These are phyloP conservation scores for Monosporascus cannonballus DNA, from an alignment of 2,329 filamentous ascomycete genomes.

Conservation along the genomic window DNA sequence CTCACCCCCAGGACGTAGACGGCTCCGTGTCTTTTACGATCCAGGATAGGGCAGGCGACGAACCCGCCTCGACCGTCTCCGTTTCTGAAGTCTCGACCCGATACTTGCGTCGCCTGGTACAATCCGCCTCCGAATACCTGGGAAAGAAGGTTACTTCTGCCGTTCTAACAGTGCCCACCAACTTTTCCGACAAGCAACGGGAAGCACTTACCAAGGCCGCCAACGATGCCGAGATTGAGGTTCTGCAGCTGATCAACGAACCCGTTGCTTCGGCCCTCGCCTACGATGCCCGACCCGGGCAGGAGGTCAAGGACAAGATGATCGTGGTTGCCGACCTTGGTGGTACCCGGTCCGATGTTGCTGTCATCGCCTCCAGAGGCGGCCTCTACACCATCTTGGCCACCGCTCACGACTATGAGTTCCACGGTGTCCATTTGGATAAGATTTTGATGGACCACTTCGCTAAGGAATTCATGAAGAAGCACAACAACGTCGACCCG, in stretches of 20 bases:
- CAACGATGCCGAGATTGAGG: slow-evolving; percentile 74
- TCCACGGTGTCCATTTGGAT: slow-evolving; percentile 80
- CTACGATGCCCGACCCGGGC: slow-evolving; percentile 80
- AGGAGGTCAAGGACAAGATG: slow-evolving; percentile 74
- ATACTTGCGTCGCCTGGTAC: slow-evolving; percentile 74
- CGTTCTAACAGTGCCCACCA: slow-evolving; percentile 88
- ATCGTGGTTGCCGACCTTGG: slow-evolving; percentile 89
- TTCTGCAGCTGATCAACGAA: slow-evolving; percentile 89
- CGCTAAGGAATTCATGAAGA: slow-evolving; percentile 98
- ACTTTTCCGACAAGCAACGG: slow-evolving; percentile 85
- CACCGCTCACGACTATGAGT: slow-evolving; percentile 92
- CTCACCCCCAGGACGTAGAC: slow-evolving; percentile 74
- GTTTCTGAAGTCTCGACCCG: slow-evolving; percentile 79
- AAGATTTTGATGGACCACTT: slow-evolving; percentile 92
- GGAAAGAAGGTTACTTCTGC: slow-evolving; percentile 93
- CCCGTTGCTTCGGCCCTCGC: slow-evolving; percentile 83
- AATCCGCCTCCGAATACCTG: slow-evolving; percentile 83
- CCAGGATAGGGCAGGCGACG: slow-evolving; percentile 64
- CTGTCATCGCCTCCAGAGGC: slow-evolving; percentile 83
- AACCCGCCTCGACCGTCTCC: slow-evolving; percentile 59
- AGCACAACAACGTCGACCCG: slow-evolving; percentile 79
- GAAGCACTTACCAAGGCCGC: slow-evolving; percentile 72
- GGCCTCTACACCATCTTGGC: slow-evolving; percentile 96
- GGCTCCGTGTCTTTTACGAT: slow-evolving; percentile 75
- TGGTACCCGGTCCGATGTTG: slow-evolving; percentile 85